Conservation (phyloP, 352 stramenopile genomes). For the Phytophthora pinifolia region DNA sequence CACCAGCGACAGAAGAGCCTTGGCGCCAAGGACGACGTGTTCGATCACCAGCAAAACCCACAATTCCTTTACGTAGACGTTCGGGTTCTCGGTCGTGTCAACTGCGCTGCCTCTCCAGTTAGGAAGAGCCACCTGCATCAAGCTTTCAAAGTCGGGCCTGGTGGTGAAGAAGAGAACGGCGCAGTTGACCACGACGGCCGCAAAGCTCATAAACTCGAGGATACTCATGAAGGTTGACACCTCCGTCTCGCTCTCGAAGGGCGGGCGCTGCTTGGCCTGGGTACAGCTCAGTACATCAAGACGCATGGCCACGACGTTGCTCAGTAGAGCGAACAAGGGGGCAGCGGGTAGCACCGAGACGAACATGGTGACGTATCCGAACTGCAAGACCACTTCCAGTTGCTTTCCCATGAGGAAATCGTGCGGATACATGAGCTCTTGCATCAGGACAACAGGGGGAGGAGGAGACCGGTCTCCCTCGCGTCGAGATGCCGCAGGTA, state of each 20-base stretch:
- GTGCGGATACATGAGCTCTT: slow-evolving; percentile 72
- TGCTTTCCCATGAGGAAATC: slow-evolving; percentile 79
- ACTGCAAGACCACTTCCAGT: slow-evolving; percentile 84
- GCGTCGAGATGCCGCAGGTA: neutral
- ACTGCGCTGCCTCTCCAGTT: slow-evolving; percentile 12
- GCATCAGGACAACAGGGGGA: slow-evolving; percentile 53
- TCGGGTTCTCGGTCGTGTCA: slow-evolving; percentile 10
- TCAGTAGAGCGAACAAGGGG: slow-evolving; percentile 84
- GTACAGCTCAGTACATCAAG: slow-evolving; percentile 83
- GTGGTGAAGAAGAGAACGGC: slow-evolving; percentile 75
- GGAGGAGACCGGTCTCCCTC: slow-evolving; percentile 13
- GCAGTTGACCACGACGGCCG: slow-evolving; percentile 75
- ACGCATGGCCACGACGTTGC: slow-evolving; percentile 88
- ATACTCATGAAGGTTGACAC: slow-evolving; percentile 92
- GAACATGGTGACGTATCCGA: slow-evolving; percentile 96
- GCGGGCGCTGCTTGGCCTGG: slow-evolving; percentile 67
- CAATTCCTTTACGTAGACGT: slow-evolving; percentile 52
- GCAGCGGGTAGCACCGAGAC: slow-evolving; percentile 90
- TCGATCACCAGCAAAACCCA: slow-evolving; percentile 66
- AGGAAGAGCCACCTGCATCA: slow-evolving; percentile 27
- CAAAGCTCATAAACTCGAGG: slow-evolving; percentile 91
- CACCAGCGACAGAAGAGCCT: slow-evolving; percentile 60
- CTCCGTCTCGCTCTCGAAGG: slow-evolving; percentile 80
- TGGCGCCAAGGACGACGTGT: slow-evolving; percentile 62
- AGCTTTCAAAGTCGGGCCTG: slow-evolving; percentile 59